Evolutionary conservation across 2,329 filamentous ascomycete species (phyloP).

Genomic region (Colletotrichum acutatum): DNA sequence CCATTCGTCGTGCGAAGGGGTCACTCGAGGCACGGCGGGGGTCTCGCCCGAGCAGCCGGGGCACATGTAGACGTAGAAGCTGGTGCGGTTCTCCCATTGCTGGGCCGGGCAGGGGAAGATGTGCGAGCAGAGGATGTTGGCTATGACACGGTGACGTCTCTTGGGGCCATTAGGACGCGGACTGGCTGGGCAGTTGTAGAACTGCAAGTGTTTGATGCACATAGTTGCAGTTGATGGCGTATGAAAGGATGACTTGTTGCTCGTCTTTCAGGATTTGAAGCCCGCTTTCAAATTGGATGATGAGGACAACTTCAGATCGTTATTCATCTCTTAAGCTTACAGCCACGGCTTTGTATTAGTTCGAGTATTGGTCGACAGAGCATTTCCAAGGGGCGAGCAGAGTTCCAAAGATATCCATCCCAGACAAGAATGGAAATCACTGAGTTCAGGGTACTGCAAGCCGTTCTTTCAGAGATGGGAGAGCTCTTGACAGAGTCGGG

Average conservation of each 20-base stretch:
- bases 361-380: background rate
- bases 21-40: conserved; percentile 19
- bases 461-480: background rate
- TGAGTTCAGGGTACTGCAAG: too few relatives aligned
- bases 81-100: conserved; percentile 27
- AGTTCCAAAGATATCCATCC: background rate
- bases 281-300: background rate
- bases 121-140: conserved; percentile 33
- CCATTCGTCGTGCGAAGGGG: conserved; percentile 20
- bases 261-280: background rate
- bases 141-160: conserved; percentile 14
- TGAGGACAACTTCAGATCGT: background rate
- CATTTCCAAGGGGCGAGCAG: background rate
- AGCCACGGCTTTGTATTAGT: background rate
- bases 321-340: background rate
- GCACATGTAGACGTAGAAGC: conserved; percentile 26
- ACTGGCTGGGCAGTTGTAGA: conserved; percentile 23
- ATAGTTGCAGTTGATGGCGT: background rate
- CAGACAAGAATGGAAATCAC: background rate
- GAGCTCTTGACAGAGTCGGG: background rate
- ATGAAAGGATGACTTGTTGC: background rate
- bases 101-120: conserved; percentile 17
- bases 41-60: conserved; percentile 33
- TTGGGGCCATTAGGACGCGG: background rate
- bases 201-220: conserved; percentile 27